These are phyloP conservation scores for Coemansia sp. DNA, from an alignment of 192 early-diverging fungal species.

Conservation along the genomic window DNA sequence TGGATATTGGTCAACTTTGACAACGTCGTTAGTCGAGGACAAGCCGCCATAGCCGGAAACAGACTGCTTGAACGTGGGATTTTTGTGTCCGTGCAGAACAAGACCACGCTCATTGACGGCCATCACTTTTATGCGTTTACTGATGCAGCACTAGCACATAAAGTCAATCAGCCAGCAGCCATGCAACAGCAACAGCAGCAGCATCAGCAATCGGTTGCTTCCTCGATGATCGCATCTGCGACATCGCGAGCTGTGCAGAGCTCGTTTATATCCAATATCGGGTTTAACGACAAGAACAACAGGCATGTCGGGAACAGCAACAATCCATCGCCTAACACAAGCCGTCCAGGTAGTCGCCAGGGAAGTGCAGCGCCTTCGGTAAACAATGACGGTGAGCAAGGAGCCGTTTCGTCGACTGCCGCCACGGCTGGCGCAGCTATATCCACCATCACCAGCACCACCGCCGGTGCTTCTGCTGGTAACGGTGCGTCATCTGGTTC, in stretches of 20 bases:
- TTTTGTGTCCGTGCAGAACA: slow-evolving; percentile 57
- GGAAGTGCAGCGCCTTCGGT: slow-evolving; percentile 39
- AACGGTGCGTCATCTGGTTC: no score
- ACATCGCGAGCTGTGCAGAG: slow-evolving; percentile 5
- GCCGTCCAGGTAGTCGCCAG: slow-evolving; percentile 44
- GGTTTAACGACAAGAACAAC: slow-evolving; percentile 13
- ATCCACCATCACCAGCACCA: neutral
- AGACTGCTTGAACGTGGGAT: slow-evolving; percentile 69
- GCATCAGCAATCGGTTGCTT: neutral
- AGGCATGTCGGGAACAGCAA: slow-evolving; percentile 13
- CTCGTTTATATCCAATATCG: slow-evolving; percentile 20
- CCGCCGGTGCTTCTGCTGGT: neutral
- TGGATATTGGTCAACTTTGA: slow-evolving; percentile 79
- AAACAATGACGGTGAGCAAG: slow-evolving; percentile 7
- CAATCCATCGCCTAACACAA: slow-evolving; percentile 25
- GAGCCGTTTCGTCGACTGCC: neutral
- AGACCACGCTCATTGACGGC: slow-evolving; percentile 81
- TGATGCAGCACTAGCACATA: slow-evolving; percentile 12
- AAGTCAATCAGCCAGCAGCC: slow-evolving; percentile 2
- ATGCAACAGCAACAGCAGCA: slow-evolving; percentile 3
- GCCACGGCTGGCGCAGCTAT: neutral
- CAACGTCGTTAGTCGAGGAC: slow-evolving; percentile 69
- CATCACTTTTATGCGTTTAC: slow-evolving; percentile 75
- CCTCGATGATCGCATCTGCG: neutral
- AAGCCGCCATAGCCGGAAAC: slow-evolving; percentile 78